Evolutionary conservation across 2,329 filamentous ascomycete genomes (phyloP), one percentile per base, ranked within the genome.

Genomic region (Dactylonectria macrodidyma): DNA sequence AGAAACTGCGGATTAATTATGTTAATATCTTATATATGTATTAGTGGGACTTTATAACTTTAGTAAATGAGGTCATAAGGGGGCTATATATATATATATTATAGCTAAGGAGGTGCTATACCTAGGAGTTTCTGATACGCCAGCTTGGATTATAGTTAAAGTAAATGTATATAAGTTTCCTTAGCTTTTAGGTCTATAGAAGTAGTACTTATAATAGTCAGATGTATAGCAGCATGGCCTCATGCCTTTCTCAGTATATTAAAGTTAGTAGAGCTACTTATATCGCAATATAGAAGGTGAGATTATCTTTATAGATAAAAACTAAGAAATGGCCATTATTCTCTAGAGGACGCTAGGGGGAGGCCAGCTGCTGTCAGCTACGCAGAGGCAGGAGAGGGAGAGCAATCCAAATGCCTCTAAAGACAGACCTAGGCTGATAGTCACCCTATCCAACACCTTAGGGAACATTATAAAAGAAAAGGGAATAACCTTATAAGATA

Each of bases 301-400:
- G 3, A 75, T 80, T 51, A 73, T 80, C 8, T 77, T 76, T 8
- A 80, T 80, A 78, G 74, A 75, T 19, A 58, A 70, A 1, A 69
- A 76, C 16, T 73, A 78, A 8, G 78, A 74, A 1, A 78, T 78
- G 87, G 88, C 78, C 12, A 63, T 88, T 87, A 86, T 86, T 83
- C 85, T 63, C 76, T 84, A 19, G 26, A 55, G 41, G 3, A 55
- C 70, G 10, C 22, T 73, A 5, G 70, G 68, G 0, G 58, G 59
- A 2, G 68, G 71, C 1, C 38, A 52, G 2, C 24, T 71, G 0
- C 58, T 68, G 2, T 63, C 69, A 0, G 10, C 59, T 0, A 50
- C 51, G 3, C 65, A 71, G 3, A 56, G 68, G 3, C 48, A 54
- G 0, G 57, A 57, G 1, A 50, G 51, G 0, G 41, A 67, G 11